Percentiles rank a stretch among this genome's conserved stretches.
Conservation (phyloP, 768 basidiomycete genomes). For the Collybia nuda region DNA sequence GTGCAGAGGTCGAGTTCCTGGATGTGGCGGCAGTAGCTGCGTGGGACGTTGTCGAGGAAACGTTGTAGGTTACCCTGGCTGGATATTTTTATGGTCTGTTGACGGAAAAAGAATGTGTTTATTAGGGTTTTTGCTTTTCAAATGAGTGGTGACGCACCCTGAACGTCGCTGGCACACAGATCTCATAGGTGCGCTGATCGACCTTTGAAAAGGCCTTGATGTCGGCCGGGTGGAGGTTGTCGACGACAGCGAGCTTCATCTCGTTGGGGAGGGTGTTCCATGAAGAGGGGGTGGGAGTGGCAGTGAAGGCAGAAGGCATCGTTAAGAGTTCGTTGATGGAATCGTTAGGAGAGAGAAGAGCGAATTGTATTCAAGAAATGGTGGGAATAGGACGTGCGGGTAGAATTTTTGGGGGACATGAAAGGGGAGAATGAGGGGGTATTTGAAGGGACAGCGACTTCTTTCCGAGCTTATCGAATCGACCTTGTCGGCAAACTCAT, state of each 20-base stretch:
- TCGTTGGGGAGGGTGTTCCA: slow-evolving; percentile 68
- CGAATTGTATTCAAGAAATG: no score
- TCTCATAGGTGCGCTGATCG: slow-evolving; percentile 47
- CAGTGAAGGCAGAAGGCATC: slow-evolving; percentile 1
- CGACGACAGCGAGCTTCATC: slow-evolving; percentile 60
- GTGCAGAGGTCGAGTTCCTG: slow-evolving; percentile 53
- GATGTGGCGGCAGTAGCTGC: slow-evolving; percentile 47
- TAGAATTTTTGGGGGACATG: no score
- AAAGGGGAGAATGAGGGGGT: neutral
- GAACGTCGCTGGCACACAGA: slow-evolving; percentile 60
- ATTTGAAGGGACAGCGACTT: slow-evolving; percentile 8
- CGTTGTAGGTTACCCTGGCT: slow-evolving; percentile 33
- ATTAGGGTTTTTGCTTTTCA: no score
- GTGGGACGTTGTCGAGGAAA: slow-evolving; percentile 60
- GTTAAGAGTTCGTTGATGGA: slow-evolving; percentile 4
- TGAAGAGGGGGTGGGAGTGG: slow-evolving; percentile 18
- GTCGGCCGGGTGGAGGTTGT: slow-evolving; percentile 42
- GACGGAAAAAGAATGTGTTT: neutral
- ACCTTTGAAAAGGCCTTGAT: slow-evolving; percentile 48
- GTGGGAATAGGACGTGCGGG: no score
- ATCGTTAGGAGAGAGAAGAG: neutral
- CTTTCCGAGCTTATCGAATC: slow-evolving; percentile 34
- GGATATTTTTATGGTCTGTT: no score
- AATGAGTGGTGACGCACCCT: slow-evolving; percentile 37
- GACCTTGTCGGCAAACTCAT: slow-evolving; percentile 27